These are phyloP conservation scores for Ambispora gerdemannii DNA, from an alignment of 192 early-diverging fungal genomes.

Conservation along the genomic window DNA sequence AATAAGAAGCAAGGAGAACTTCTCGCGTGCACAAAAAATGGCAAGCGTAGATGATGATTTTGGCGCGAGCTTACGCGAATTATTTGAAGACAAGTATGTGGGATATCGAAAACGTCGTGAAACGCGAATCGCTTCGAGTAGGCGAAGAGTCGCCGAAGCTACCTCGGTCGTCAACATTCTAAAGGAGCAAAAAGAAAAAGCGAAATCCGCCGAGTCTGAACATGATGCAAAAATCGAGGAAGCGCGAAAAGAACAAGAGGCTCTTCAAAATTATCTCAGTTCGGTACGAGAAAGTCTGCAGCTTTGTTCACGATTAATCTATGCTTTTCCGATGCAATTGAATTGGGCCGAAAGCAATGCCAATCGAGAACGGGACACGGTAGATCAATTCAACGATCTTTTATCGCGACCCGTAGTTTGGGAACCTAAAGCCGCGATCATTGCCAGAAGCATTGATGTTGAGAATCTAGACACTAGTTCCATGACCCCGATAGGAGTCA, in stretches of 20 bases:
- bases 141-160: constrained; percentile 25
- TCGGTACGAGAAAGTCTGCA: neutral
- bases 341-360: neutral
- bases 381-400: neutral
- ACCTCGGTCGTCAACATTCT: neutral
- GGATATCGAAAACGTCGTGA: constrained; percentile 38
- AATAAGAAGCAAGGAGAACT: neutral
- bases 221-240: neutral
- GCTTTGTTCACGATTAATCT: neutral
- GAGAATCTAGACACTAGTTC: neutral
- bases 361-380: neutral
- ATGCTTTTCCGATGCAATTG: no score
- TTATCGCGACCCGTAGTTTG: neutral
- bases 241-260: neutral
- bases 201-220: neutral
- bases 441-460: constrained; percentile 3
- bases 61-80: constrained; percentile 34
- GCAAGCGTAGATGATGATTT: constrained; percentile 23
- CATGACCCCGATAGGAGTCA: neutral
- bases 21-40: neutral
- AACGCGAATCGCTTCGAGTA: constrained; percentile 30
- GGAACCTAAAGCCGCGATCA: neutral
- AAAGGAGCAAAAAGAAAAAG: neutral
- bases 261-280: neutral
- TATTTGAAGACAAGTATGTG: constrained; percentile 42